A percentile compares a stretch with the other conserved stretches of the same genome.
phyloP scores from a whole-genome alignment of 2,329 filamentous ascomycete species.

The Rugonectria rugulosa region DNA sequence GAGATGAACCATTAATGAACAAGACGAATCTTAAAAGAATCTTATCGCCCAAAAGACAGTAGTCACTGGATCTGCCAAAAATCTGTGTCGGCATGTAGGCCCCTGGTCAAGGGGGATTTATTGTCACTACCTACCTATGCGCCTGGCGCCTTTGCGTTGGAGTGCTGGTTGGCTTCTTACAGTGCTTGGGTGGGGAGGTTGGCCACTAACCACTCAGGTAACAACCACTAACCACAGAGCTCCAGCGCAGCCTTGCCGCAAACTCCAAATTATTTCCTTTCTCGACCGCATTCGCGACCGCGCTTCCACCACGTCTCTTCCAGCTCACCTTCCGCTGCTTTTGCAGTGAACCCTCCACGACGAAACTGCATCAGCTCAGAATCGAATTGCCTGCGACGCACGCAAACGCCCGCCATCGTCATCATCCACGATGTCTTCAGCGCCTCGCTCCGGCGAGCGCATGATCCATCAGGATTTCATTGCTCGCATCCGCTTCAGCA shows the following conservation, averaged over 20 bases:
- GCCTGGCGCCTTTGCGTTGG: too few relatives aligned
- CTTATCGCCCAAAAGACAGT: background rate
- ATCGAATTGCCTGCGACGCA: slow-evolving; percentile 18
- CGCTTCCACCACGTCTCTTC: slow-evolving; percentile 25
- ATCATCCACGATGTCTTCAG: slow-evolving; percentile 31
- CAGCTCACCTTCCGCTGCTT: slow-evolving; percentile 14
- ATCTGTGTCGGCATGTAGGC: too few relatives aligned
- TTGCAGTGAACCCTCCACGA: slow-evolving; percentile 2
- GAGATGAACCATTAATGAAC: slow-evolving; percentile 38
- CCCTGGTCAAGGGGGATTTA: too few relatives aligned
- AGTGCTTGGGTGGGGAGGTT: slow-evolving; percentile 3
- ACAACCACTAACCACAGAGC: background rate
- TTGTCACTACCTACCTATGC: too few relatives aligned
- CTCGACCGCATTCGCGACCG: slow-evolving; percentile 29
- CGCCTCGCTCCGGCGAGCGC: slow-evolving; percentile 58
- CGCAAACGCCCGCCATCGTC: slow-evolving; percentile 20
- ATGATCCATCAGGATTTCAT: slow-evolving; percentile 94
- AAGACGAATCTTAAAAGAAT: slow-evolving; percentile 29
- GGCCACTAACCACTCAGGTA: slow-evolving; percentile 14
- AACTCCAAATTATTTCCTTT: slow-evolving; percentile 29
- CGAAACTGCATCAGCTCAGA: background rate
- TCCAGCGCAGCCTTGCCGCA: slow-evolving; percentile 36
- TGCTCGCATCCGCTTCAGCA: slow-evolving; percentile 92
- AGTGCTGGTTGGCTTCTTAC: slow-evolving; percentile 16
- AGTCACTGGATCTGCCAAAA: background rate